These are phyloP conservation scores for Hondaea fermentalgiana DNA, from an alignment of 108 stramenopile genomes.

Conservation along the genomic window DNA sequence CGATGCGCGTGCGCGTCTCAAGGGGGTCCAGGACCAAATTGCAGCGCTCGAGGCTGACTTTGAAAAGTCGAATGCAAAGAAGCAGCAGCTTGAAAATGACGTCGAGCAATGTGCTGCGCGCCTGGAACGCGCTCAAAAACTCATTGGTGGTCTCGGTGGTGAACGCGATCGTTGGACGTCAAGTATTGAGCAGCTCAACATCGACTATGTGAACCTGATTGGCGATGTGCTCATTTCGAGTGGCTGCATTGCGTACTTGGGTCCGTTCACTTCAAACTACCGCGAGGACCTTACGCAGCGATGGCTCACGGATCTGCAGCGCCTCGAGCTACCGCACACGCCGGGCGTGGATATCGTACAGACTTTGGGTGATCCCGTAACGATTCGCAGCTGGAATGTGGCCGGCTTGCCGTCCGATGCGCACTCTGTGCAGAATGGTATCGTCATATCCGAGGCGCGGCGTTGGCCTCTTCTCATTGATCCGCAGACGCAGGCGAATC, in stretches of 20 bases:
- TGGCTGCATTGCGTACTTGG: conserved; percentile 53
- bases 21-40: conserved; percentile 44
- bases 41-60: conserved; percentile 38
- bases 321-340: conserved; percentile 39
- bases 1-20: conserved; percentile 38
- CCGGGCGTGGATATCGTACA: conserved; percentile 34
- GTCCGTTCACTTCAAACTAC: conserved; percentile 55
- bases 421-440: conserved; percentile 55
- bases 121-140: conserved; percentile 54
- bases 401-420: conserved; percentile 49
- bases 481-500: conserved; percentile 60
- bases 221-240: conserved; percentile 52
- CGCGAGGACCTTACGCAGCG: conserved; percentile 29
- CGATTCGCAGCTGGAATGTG: conserved; percentile 44
- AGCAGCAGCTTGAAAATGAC: conserved; percentile 41
- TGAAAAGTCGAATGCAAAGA: conserved; percentile 46
- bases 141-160: conserved; percentile 62
- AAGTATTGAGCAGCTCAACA: conserved; percentile 38
- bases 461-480: conserved; percentile 63
- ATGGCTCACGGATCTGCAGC: conserved; percentile 37
- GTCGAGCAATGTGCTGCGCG: conserved; percentile 42
- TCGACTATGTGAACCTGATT: conserved; percentile 38
- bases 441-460: conserved; percentile 52
- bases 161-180: conserved; percentile 52
- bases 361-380: conserved; percentile 45